phyloP scores from a whole-genome alignment of 2,329 filamentous ascomycete species.

The Diaporthe humulicola region DNA sequence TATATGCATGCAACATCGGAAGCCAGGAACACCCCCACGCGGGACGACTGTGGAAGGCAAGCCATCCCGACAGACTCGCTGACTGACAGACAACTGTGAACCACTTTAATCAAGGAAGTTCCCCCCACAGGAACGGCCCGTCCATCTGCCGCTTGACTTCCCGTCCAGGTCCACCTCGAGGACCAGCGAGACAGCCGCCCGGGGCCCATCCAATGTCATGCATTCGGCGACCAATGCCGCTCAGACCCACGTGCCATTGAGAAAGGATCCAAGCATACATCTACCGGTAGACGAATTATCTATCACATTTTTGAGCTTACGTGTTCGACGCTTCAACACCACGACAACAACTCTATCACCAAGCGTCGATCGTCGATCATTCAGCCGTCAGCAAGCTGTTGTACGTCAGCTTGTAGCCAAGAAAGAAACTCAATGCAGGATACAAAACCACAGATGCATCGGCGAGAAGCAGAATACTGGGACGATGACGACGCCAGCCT shows the following conservation, averaged over 20 bases:
- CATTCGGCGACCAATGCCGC: neutral
- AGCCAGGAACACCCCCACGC: slow-evolving; percentile 2
- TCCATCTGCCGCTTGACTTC: neutral
- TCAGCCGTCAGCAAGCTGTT: neutral
- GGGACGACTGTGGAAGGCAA: neutral
- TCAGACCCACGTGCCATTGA: neutral
- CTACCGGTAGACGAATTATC: neutral
- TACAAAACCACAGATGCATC: neutral
- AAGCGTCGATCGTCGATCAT: neutral
- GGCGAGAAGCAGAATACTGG: neutral
- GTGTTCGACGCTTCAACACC: neutral
- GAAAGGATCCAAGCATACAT: neutral
- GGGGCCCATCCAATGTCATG: neutral
- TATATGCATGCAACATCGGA: neutral
- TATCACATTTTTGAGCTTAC: slow-evolving; percentile 8
- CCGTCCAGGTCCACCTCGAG: too few species aligned
- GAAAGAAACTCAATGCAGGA: neutral
- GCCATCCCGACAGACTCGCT: too few species aligned
- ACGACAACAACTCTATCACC: neutral
- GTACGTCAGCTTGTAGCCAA: neutral
- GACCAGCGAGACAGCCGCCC: neutral
- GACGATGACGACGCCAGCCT: neutral
- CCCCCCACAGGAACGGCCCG: neutral
- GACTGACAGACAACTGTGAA: neutral
- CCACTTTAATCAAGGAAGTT: neutral